Evolutionary conservation across 2,329 filamentous ascomycete genomes (phyloP).

Genomic region (Alternaria hordeiaustralica): DNA sequence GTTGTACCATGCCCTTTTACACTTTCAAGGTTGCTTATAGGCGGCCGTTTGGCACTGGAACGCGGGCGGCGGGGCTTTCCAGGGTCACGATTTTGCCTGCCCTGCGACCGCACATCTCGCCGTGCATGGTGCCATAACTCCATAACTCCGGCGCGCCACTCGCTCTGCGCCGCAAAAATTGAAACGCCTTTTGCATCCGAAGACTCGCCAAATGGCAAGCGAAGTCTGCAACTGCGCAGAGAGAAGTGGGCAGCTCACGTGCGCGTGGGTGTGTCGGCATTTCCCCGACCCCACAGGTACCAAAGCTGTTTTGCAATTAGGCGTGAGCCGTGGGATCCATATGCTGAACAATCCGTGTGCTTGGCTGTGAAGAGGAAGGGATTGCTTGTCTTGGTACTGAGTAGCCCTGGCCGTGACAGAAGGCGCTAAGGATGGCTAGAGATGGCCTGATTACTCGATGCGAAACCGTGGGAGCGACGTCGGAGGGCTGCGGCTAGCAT

Average conservation of each 20-base stretch:
- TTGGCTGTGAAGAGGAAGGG: background rate
- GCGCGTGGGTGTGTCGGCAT: slow-evolving; percentile 18
- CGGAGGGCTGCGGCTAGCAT: background rate
- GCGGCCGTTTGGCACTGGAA: slow-evolving; percentile 8
- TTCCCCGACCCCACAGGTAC: slow-evolving; percentile 18
- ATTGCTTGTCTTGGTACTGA: background rate
- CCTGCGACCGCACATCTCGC: slow-evolving; percentile 4
- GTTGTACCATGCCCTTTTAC: slow-evolving; percentile 1
- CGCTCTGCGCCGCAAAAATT: slow-evolving; percentile 20
- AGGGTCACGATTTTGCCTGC: background rate
- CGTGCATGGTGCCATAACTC: slow-evolving; percentile 1
- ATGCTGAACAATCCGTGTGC: slow-evolving; percentile 24
- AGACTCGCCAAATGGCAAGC: slow-evolving; percentile 12
- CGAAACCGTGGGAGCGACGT: background rate
- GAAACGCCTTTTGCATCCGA: slow-evolving; percentile 24
- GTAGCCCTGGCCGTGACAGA: background rate
- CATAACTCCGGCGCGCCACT: slow-evolving; percentile 2
- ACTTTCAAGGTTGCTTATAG: background rate
- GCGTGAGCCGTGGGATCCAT: slow-evolving; percentile 12
- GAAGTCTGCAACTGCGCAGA: background rate
- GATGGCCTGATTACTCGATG: background rate
- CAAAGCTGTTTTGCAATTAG: slow-evolving; percentile 12
- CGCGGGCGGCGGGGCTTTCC: slow-evolving; percentile 11
- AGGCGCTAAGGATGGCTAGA: background rate
- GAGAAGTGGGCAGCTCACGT: slow-evolving; percentile 18